Percentiles rank a stretch among this genome's conserved stretches.
These are phyloP conservation scores for Kwoniella mangroviensis DNA, from an alignment of 768 basidiomycete species.

Conservation along the genomic window DNA sequence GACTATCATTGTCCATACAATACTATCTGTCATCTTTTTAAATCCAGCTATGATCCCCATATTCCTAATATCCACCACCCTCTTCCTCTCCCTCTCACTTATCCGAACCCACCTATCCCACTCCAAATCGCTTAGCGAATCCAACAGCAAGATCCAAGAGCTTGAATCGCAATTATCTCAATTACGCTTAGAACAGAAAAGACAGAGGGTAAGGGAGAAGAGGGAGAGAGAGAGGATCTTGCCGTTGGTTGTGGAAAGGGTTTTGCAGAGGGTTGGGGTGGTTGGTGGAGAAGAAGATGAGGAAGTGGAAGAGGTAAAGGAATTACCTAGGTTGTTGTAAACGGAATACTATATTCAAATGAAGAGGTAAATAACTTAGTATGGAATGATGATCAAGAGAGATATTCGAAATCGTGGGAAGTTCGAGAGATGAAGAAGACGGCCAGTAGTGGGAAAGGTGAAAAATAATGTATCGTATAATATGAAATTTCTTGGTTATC, in stretches of 20 bases:
- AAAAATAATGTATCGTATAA: neutral
- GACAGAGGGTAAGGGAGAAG: constrained; percentile 36
- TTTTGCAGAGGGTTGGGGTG: constrained; percentile 48
- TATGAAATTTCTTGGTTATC: neutral
- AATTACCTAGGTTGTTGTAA: constrained; percentile 24
- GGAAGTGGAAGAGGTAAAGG: constrained; percentile 26
- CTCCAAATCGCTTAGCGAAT: constrained; percentile 41
- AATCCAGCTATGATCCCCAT: constrained; percentile 50
- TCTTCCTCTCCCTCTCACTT: constrained; percentile 54
- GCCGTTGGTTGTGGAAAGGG: constrained; percentile 50
- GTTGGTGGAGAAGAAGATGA: constrained; percentile 28
- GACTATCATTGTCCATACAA: too few relatives aligned
- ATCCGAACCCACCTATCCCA: constrained; percentile 56
- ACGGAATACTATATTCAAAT: neutral
- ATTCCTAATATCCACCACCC: constrained; percentile 48
- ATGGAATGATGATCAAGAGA: neutral
- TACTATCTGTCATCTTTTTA: neutral
- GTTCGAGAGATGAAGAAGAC: neutral
- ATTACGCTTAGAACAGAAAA: constrained; percentile 28
- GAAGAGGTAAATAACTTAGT: neutral
- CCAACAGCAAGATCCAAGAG: constrained; percentile 42
- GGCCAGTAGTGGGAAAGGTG: neutral
- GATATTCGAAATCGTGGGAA: too few relatives aligned
- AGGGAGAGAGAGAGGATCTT: constrained; percentile 49
- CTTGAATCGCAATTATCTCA: constrained; percentile 48